Conservation (phyloP, 1,284 basidiomycete genomes). For the Taiwanofungus camphoratus region DNA sequence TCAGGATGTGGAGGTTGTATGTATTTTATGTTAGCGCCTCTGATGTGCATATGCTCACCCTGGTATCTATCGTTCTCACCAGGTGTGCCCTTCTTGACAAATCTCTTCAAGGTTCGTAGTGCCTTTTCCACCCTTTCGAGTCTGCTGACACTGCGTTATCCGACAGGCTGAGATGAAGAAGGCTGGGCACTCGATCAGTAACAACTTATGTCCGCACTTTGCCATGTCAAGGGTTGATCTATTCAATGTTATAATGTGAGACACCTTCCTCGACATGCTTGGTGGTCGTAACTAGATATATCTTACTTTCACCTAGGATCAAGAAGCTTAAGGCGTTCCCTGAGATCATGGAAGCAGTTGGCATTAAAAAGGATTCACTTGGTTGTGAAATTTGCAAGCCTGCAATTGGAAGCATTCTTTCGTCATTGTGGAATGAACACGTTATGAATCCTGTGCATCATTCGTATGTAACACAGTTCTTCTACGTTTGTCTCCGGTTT, state of each 20-base stretch:
- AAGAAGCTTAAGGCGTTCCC: constrained; percentile 57
- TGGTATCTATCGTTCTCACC: constrained; percentile 4
- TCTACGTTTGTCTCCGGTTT: neutral
- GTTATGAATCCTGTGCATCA: constrained; percentile 63
- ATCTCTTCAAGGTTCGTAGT: constrained; percentile 38
- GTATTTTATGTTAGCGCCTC: constrained; percentile 55
- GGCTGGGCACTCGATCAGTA: constrained; percentile 55
- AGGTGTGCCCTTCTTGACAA: constrained; percentile 41
- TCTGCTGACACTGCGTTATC: neutral
- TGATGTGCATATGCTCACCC: constrained; percentile 18
- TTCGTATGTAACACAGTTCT: constrained; percentile 26
- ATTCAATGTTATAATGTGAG: constrained; percentile 58
- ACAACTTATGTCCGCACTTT: constrained; percentile 67
- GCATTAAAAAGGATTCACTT: constrained; percentile 44
- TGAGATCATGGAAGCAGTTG: constrained; percentile 49
- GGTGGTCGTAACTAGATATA: neutral
- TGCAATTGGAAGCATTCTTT: constrained; percentile 62
- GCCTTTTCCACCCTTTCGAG: neutral
- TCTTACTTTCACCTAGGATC: constrained; percentile 32
- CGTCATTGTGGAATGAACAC: constrained; percentile 65
- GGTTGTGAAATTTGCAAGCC: constrained; percentile 78
- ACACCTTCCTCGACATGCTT: neutral
- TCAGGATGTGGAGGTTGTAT: constrained; percentile 71
- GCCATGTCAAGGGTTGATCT: constrained; percentile 64
- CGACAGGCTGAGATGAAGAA: constrained; percentile 57